Evolutionary conservation across 768 basidiomycete species (phyloP), one percentile per base, ranked within the genome.

Genomic region (Leccinum olivaceopallidum): DNA sequence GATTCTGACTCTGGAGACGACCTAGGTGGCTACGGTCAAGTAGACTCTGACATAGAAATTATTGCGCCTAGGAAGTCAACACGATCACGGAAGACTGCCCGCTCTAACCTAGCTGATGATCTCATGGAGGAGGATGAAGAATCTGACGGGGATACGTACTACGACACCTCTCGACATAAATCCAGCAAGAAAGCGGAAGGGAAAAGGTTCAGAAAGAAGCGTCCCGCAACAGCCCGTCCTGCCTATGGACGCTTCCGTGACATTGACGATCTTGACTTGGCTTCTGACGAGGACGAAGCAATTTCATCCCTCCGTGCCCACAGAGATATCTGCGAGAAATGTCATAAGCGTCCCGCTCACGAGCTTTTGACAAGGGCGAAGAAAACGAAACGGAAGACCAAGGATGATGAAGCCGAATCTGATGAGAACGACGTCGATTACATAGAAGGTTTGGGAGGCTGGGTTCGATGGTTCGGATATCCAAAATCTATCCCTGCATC

Each of bases 401-500:
- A 75, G 61, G 68, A 67, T 22, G 64, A 75, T 7, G 78, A 80
- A n/a, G 80, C 81, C 47, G 87, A 85, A 54, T 58, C 64, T 4
- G 67, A 73, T 10, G 84, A 82, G 20, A 80, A 84, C 32, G 86
- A 88, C 48, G 76, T 80, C 39, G 82, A 84, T 39, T 77, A 75
- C 53, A 74, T 85, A 10, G 74, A 62, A 13, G 69, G 72, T 7
- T 75, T 88, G 51, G 92, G 92, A 13, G 92, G 92, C 28, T 95
- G 92, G 92, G 85, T 94, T 63, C 81, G 85, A 75, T 95, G 92
- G 91, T 91, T 70, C 58, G 82, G 28, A 75, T 49, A 34, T 54
- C n/a, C n/a, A 39, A 0, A 1, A 34, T 39, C 5, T 48, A 32
- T 49, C 59, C 49, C 51, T 49, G 56, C 48, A 34, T 44, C 18